Evolutionary conservation across 108 stramenopile species (phyloP).

Genomic region (Skeletonema tropicum): DNA sequence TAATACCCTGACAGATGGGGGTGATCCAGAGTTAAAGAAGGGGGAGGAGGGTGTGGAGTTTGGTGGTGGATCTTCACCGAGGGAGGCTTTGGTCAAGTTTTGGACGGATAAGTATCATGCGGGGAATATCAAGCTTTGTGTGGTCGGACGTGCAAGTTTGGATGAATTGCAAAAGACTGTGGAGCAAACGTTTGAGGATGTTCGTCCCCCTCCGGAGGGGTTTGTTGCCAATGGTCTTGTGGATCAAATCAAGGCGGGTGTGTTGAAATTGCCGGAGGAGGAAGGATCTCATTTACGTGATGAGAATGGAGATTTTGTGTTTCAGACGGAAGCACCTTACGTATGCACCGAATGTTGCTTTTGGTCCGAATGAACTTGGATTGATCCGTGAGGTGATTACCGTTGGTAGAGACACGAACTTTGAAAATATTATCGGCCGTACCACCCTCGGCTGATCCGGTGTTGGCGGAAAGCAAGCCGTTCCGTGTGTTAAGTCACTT

Average conservation of each 20-base stretch:
- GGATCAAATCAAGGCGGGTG: constrained; percentile 50
- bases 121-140: constrained; percentile 86
- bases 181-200: constrained; percentile 71
- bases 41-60: constrained; percentile 19
- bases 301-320: constrained; percentile 46
- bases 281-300: constrained; percentile 23
- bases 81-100: constrained; percentile 53
- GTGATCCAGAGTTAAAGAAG: constrained; percentile 34
- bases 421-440: constrained; percentile 91
- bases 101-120: constrained; percentile 88
- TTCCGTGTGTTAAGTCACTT: constrained; percentile 90
- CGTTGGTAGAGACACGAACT: constrained; percentile 85
- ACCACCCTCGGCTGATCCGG: constrained; percentile 84
- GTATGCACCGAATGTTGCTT: constrained; percentile 64
- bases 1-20: constrained; percentile 86
- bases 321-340: constrained; percentile 79
- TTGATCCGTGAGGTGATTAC: constrained; percentile 81
- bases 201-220: constrained; percentile 55
- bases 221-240: constrained; percentile 54
- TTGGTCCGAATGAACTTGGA: constrained; percentile 71
- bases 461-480: constrained; percentile 65
- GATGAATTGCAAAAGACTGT: constrained; percentile 81
- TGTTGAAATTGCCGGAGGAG: constrained; percentile 24
- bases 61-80: constrained; percentile 53
- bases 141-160: constrained; percentile 83